Evolutionary conservation across 106 monocot species (phyloP).

Genomic region (Dendrobium officinale): DNA sequence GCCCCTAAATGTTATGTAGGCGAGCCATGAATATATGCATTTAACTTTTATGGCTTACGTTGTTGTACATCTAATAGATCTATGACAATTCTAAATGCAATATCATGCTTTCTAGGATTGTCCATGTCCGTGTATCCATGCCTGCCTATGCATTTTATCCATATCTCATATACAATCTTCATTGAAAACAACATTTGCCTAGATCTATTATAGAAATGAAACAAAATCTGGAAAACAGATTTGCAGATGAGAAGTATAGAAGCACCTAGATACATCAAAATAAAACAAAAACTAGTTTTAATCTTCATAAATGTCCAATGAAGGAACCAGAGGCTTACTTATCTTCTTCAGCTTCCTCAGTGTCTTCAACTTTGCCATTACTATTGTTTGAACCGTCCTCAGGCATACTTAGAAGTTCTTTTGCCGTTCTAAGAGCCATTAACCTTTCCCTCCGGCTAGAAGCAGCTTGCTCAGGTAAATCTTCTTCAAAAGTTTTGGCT

Average conservation of each 20-base stretch:
- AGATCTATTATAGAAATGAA: neutral
- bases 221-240: neutral
- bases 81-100: neutral
- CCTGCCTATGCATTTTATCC: no score
- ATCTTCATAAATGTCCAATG: neutral
- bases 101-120: neutral
- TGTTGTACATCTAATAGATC: neutral
- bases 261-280: neutral
- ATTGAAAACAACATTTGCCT: neutral
- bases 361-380: constrained; percentile 1
- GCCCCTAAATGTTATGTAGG: neutral
- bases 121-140: no score
- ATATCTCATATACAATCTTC: neutral
- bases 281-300: neutral
- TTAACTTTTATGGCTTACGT: neutral
- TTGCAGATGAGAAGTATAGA: neutral
- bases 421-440: constrained; percentile 2
- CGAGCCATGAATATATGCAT: neutral
- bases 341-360: neutral
- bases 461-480: neutral
- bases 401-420: neutral
- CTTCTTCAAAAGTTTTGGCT: neutral
- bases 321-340: neutral
- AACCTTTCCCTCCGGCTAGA: neutral
- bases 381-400: neutral